These are phyloP conservation scores for Trypanosoma lewisi DNA, from an alignment of 208 protist genomes.

Conservation along the genomic window DNA sequence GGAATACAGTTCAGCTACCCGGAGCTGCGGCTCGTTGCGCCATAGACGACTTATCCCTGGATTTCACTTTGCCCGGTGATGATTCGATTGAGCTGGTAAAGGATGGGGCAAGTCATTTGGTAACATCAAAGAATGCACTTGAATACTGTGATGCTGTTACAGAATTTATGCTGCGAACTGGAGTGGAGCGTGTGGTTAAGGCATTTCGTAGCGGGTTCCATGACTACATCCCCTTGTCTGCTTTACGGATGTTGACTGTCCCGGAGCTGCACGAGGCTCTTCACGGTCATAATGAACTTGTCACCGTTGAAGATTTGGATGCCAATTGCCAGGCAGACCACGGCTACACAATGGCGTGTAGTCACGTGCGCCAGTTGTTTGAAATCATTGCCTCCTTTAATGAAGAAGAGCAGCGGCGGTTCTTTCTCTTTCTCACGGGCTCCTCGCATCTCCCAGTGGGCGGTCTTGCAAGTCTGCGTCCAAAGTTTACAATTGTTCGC, in stretches of 20 bases:
- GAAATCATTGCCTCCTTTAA: constrained; percentile 79
- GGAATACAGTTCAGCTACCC: constrained; percentile 27
- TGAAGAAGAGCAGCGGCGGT: constrained; percentile 64
- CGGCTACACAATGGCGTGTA: constrained; percentile 78
- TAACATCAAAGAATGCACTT: constrained; percentile 55
- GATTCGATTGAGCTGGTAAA: constrained; percentile 49
- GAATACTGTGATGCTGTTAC: constrained; percentile 78
- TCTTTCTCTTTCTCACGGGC: constrained; percentile 91
- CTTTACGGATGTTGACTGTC: constrained; percentile 61
- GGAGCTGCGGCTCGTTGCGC: constrained; percentile 27
- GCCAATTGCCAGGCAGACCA: constrained; percentile 76
- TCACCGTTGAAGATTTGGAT: constrained; percentile 75
- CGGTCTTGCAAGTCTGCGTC: constrained; percentile 64
- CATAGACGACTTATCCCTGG: constrained; percentile 63
- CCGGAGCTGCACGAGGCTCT: constrained; percentile 67
- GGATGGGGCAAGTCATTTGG: constrained; percentile 33
- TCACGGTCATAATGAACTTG: constrained; percentile 38
- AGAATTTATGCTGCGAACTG: constrained; percentile 47
- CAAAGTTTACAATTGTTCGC: constrained; percentile 88
- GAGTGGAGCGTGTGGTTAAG: constrained; percentile 51
- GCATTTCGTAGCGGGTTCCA: constrained; percentile 69
- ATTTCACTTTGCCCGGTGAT: constrained; percentile 80
- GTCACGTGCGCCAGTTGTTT: constrained; percentile 82
- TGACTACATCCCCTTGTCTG: constrained; percentile 67
- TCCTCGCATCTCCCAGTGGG: constrained; percentile 80